Evolutionary conservation across 2,329 filamentous ascomycete genomes (phyloP).

Genomic region (Aspergillus pseudotamarii): DNA sequence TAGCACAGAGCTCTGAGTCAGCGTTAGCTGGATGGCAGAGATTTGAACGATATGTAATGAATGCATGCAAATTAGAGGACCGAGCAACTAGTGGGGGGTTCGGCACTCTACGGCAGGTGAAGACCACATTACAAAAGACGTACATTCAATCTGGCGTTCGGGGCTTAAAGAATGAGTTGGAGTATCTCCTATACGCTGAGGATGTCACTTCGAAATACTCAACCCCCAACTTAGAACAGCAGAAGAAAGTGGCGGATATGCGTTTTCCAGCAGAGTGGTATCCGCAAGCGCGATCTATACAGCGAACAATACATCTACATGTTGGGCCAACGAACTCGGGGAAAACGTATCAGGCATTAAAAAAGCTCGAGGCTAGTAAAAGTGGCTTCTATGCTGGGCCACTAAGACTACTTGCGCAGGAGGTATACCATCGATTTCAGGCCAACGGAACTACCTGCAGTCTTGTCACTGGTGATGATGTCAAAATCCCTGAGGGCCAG

Average conservation of each 20-base stretch:
- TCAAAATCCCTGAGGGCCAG: constrained; percentile 66
- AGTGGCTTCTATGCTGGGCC: constrained; percentile 89
- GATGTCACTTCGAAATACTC: constrained; percentile 62
- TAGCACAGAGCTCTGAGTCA: constrained; percentile 18
- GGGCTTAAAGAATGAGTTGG: constrained; percentile 62
- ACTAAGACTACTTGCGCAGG: constrained; percentile 83
- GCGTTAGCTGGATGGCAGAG: constrained; percentile 28
- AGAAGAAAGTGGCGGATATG: constrained; percentile 73
- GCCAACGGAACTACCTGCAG: constrained; percentile 77
- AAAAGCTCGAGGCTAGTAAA: constrained; percentile 75
- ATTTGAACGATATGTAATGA: constrained; percentile 36
- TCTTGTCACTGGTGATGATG: constrained; percentile 88
- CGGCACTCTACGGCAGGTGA: constrained; percentile 28
- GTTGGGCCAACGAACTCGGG: constrained; percentile 97
- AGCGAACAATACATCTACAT: constrained; percentile 85
- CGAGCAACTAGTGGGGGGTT: constrained; percentile 15
- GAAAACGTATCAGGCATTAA: constrained; percentile 92
- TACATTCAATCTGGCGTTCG: constrained; percentile 58
- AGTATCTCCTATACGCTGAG: constrained; percentile 69
- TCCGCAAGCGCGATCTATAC: constrained; percentile 75
- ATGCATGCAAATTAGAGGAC: constrained; percentile 33
- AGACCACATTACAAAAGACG: constrained; percentile 55
- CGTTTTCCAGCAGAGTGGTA: constrained; percentile 94
- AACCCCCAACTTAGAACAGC: constrained; percentile 58
- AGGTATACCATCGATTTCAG: constrained; percentile 86